A percentile compares a stretch with the other conserved stretches of the same genome.
These are phyloP conservation scores for Kodamaea ohmeri DNA, from an alignment of 1,139 yeast genomes.

Conservation along the genomic window DNA sequence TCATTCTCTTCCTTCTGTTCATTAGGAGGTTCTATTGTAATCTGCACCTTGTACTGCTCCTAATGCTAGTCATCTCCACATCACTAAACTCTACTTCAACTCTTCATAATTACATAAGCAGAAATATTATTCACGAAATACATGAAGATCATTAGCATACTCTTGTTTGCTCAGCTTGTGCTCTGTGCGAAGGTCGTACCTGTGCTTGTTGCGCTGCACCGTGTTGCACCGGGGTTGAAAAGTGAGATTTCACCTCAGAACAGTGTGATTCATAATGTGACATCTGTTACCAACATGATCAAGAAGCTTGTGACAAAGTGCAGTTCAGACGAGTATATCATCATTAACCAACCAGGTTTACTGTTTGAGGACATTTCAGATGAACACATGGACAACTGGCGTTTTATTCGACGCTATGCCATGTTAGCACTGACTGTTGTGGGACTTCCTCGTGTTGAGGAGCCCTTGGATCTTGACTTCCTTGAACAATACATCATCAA, in stretches of 20 bases:
- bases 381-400: constrained; percentile 43
- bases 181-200: constrained; percentile 27
- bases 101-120: not conserved
- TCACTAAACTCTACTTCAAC: too few relatives aligned
- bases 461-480: constrained; percentile 45
- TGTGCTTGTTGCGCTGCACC: constrained; percentile 42
- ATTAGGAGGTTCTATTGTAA: too few relatives aligned
- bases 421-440: constrained; percentile 62
- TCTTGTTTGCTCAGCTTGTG: not conserved
- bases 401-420: constrained; percentile 52
- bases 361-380: constrained; percentile 53
- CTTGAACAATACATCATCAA: constrained; percentile 41
- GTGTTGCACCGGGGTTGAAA: constrained; percentile 38
- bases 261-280: constrained; percentile 19
- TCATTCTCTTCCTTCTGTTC: too few relatives aligned
- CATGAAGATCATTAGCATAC: not conserved
- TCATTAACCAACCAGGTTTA: constrained; percentile 72
- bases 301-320: constrained; percentile 57
- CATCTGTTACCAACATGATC: constrained; percentile 42
- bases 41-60: too few relatives aligned
- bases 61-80: too few relatives aligned
- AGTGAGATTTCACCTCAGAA: constrained; percentile 25
- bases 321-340: constrained; percentile 64
- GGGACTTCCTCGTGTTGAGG: constrained; percentile 53
- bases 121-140: not conserved